These are phyloP conservation scores for Aspergillus wentii DNA, from an alignment of 495 filamentous ascomycete species.

Conservation along the genomic window DNA sequence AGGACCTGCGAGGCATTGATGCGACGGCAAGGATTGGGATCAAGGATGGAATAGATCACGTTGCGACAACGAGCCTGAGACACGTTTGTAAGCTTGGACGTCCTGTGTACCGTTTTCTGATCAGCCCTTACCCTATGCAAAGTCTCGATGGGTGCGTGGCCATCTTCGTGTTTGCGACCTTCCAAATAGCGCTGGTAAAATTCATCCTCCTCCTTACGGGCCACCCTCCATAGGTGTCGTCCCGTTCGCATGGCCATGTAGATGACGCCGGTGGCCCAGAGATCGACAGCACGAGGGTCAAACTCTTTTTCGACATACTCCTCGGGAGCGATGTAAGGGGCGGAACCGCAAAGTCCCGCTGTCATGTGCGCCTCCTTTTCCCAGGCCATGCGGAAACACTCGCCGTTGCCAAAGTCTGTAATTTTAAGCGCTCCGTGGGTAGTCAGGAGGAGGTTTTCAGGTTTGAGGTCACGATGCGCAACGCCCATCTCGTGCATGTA, in stretches of 20 bases:
- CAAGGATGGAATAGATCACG: slow-evolving; percentile 96
- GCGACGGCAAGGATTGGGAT: slow-evolving; percentile 84
- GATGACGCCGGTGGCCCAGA: slow-evolving; percentile 97
- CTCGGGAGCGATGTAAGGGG: slow-evolving; percentile 96
- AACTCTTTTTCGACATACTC: slow-evolving; percentile 95
- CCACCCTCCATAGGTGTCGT: slow-evolving; percentile 91
- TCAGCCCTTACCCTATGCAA: slow-evolving; percentile 76
- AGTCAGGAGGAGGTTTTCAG: slow-evolving; percentile 93
- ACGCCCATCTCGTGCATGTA: slow-evolving; percentile 99
- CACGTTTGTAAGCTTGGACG: slow-evolving; percentile 28
- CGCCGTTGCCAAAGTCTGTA: slow-evolving; percentile 97
- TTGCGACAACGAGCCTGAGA: slow-evolving; percentile 90
- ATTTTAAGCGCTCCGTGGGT: slow-evolving; percentile 95
- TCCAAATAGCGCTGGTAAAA: slow-evolving; percentile 93
- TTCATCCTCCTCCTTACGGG: slow-evolving; percentile 92
- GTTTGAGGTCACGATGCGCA: slow-evolving; percentile 94
- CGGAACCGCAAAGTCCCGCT: slow-evolving; percentile 89
- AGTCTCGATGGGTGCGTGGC: slow-evolving; percentile 93
- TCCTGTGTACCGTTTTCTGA: slow-evolving; percentile 15
- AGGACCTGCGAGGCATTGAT: slow-evolving; percentile 95
- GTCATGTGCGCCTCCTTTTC: slow-evolving; percentile 98
- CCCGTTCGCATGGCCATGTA: slow-evolving; percentile 99
- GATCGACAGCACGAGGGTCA: slow-evolving; percentile 91
- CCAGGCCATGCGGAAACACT: slow-evolving; percentile 99
- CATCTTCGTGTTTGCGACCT: slow-evolving; percentile 86